These are phyloP conservation scores for Yarrowia osloensis DNA, from an alignment of 805 yeast species.

Conservation along the genomic window DNA sequence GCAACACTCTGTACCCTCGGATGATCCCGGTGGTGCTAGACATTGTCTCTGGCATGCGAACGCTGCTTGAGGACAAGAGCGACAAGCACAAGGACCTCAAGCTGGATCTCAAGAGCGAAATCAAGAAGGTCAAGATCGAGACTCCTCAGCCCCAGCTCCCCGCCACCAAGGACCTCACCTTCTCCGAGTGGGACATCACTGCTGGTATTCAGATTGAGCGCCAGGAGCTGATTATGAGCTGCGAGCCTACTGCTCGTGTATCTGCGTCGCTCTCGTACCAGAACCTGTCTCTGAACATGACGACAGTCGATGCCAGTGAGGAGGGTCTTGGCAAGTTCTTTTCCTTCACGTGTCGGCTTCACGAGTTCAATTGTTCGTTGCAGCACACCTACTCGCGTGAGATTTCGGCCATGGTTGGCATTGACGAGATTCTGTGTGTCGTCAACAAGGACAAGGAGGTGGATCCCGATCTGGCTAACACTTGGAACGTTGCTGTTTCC, in stretches of 20 bases:
- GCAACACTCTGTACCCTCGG: conserved; percentile 65
- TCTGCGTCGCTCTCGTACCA: conserved; percentile 79
- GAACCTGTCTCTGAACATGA: conserved; percentile 61
- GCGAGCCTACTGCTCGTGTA: conserved; percentile 93
- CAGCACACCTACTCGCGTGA: conserved; percentile 93
- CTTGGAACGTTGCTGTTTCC: conserved; percentile 47
- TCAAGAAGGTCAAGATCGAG: conserved; percentile 18
- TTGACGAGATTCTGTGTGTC: conserved; percentile 44
- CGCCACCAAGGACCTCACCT: conserved; percentile 33
- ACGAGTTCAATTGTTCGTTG: conserved; percentile 65
- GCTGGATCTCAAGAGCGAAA: background rate
- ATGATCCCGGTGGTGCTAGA: conserved; percentile 79
- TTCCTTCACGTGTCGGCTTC: conserved; percentile 51
- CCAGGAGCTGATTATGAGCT: conserved; percentile 76
- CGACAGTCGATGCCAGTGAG: conserved; percentile 47
- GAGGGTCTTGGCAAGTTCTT: conserved; percentile 43
- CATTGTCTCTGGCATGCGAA: conserved; percentile 39
- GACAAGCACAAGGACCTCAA: conserved; percentile 1
- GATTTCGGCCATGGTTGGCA: conserved; percentile 51
- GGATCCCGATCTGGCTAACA: conserved; percentile 34
- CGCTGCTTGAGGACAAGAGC: background rate
- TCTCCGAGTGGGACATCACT: conserved; percentile 58
- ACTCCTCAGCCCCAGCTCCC: conserved; percentile 5
- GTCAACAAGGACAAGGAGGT: conserved; percentile 24
- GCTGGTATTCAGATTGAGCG: conserved; percentile 65